These are phyloP conservation scores for Oenanthe sinensis DNA, from an alignment of 129 eudicot genomes.

Conservation along the genomic window DNA sequence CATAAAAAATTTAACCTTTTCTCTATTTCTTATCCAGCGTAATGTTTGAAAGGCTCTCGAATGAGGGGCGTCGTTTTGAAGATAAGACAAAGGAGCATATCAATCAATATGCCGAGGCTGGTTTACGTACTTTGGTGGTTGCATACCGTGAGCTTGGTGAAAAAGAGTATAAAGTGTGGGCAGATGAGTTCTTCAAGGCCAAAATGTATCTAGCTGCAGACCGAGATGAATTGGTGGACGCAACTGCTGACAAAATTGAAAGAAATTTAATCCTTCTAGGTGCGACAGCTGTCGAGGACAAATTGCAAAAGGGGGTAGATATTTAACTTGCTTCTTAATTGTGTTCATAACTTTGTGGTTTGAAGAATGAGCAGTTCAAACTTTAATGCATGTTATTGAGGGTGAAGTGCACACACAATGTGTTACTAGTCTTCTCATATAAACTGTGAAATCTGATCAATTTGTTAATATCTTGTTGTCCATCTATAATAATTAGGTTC, in stretches of 20 bases:
- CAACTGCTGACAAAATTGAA: slow-evolving; percentile 85
- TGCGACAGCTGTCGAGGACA: slow-evolving; percentile 98
- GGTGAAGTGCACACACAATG: background rate
- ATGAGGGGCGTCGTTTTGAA: slow-evolving; percentile 39
- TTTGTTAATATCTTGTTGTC: background rate
- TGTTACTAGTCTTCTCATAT: background rate
- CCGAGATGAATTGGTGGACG: slow-evolving; percentile 67
- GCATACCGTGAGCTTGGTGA: slow-evolving; percentile 71
- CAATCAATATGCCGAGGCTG: slow-evolving; percentile 82
- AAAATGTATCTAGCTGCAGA: slow-evolving; percentile 61
- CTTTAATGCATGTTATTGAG: background rate
- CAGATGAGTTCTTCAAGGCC: slow-evolving; percentile 58
- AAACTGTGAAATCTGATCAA: background rate
- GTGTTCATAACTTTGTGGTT: background rate
- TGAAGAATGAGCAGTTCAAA: background rate
- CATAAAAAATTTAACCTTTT: background rate
- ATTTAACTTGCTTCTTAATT: slow-evolving; percentile 2
- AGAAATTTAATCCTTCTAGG: slow-evolving; percentile 76
- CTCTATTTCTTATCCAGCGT: slow-evolving; percentile 40
- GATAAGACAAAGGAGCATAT: slow-evolving; percentile 64
- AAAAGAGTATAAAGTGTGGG: slow-evolving; percentile 66
- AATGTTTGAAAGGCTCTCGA: slow-evolving; percentile 79
- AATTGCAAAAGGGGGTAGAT: slow-evolving; percentile 88
- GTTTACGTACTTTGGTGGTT: slow-evolving; percentile 79
- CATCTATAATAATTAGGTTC: slow-evolving; percentile 51